Evolutionary conservation across 768 basidiomycete species (phyloP).

Genomic region (Hygrocybe coccinea): DNA sequence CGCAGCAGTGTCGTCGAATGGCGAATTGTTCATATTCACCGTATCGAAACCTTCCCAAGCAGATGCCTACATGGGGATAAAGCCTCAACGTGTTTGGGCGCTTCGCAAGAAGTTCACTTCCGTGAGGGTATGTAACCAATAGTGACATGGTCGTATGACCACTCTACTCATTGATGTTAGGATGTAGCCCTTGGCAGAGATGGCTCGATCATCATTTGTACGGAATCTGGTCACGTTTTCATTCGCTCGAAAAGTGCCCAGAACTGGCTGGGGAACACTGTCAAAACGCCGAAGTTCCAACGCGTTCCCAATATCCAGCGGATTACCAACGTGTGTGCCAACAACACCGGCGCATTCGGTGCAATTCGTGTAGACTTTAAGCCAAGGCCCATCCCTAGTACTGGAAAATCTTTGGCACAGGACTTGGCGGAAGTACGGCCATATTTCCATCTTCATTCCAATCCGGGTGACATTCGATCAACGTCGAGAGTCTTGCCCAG

Average conservation of each 20-base stretch:
- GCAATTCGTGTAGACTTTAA: conserved; percentile 73
- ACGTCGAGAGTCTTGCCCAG: neutral
- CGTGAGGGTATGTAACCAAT: conserved; percentile 50
- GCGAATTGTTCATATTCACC: conserved; percentile 87
- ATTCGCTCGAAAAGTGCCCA: conserved; percentile 59
- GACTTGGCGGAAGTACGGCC: conserved; percentile 69
- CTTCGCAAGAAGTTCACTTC: conserved; percentile 81
- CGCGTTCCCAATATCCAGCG: conserved; percentile 80
- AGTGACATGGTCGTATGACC: neutral
- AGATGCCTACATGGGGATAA: conserved; percentile 42
- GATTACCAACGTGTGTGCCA: conserved; percentile 78
- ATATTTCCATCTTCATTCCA: conserved; percentile 36
- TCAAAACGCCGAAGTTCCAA: conserved; percentile 70
- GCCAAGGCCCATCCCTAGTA: conserved; percentile 49
- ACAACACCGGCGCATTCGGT: conserved; percentile 82
- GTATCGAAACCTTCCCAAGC: conserved; percentile 33
- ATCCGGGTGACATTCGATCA: neutral
- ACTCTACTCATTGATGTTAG: conserved; percentile 29
- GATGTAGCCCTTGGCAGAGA: conserved; percentile 88
- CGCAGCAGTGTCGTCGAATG: conserved; percentile 76
- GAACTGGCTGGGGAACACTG: conserved; percentile 14
- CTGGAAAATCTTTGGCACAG: conserved; percentile 53
- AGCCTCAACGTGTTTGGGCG: conserved; percentile 90
- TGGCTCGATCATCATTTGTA: conserved; percentile 86
- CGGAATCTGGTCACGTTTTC: conserved; percentile 91